These are phyloP conservation scores for Dryadomyces sulphureus DNA, from an alignment of 2,329 filamentous ascomycete genomes.

Conservation along the genomic window DNA sequence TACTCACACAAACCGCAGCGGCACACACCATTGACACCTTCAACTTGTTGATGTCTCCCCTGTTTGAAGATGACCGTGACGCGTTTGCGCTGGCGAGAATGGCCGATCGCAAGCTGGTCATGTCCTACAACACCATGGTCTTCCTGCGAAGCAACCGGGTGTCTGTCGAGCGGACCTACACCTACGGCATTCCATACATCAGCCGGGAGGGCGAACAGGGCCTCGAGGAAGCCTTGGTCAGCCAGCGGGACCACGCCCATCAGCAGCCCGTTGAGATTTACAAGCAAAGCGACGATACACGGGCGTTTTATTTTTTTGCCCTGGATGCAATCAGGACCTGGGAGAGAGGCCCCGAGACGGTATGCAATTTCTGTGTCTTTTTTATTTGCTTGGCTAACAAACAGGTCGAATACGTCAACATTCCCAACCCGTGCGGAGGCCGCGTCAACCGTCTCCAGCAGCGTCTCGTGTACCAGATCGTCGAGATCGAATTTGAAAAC, in stretches of 20 bases:
- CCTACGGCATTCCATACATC: constrained; percentile 18
- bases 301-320: constrained; percentile 8
- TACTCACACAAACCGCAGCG: neutral
- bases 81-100: constrained; percentile 10
- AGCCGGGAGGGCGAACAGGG: constrained; percentile 13
- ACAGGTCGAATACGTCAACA: constrained; percentile 6
- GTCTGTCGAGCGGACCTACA: constrained; percentile 13
- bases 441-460: constrained; percentile 15
- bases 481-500: constrained; percentile 11
- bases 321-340: constrained; percentile 4
- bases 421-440: constrained; percentile 12
- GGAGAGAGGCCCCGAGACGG: constrained; percentile 1
- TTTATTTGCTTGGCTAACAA: neutral
- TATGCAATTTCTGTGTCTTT: neutral
- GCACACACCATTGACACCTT: constrained; percentile 14
- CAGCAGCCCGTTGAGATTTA: constrained; percentile 1
- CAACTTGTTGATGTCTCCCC: constrained; percentile 18
- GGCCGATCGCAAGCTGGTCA: constrained; percentile 15
- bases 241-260: neutral
- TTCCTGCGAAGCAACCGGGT: constrained; percentile 17
- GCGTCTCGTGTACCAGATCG: constrained; percentile 14
- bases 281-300: neutral
- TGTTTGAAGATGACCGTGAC: constrained; percentile 11
- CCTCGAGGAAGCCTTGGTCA: neutral
- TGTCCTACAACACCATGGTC: constrained; percentile 16